Conservation (phyloP, 2,329 filamentous ascomycete genomes). For the Penicillium sp. region DNA sequence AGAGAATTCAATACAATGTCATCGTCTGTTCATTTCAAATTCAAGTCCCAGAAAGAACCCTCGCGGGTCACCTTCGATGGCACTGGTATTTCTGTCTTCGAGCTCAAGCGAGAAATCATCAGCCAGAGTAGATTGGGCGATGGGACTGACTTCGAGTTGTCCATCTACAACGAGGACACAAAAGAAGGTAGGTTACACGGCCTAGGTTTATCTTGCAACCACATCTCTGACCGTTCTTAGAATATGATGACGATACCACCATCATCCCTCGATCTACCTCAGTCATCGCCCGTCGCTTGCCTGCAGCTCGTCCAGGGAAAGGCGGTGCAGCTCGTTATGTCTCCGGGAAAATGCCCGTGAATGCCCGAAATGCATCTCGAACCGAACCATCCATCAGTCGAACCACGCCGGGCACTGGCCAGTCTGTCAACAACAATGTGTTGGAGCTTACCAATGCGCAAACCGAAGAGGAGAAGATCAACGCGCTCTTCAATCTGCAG, state of each 20-base stretch:
- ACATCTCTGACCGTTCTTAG: constrained; percentile 51
- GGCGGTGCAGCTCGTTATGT: constrained; percentile 94
- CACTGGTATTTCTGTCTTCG: constrained; percentile 96
- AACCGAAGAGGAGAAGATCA: constrained; percentile 92
- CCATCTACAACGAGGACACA: constrained; percentile 89
- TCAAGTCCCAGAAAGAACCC: constrained; percentile 97
- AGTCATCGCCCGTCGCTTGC: constrained; percentile 83
- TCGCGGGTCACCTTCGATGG: constrained; percentile 95
- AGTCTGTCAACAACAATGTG: constrained; percentile 56
- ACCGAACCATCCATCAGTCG: constrained; percentile 55
- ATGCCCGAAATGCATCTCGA: constrained; percentile 76
- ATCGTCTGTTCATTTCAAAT: constrained; percentile 99
- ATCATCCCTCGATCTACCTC: constrained; percentile 94
- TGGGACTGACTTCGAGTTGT: constrained; percentile 92
- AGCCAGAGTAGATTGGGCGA: constrained; percentile 89
- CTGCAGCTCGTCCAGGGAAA: constrained; percentile 79
- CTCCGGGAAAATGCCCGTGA: constrained; percentile 89
- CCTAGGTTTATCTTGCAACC: neutral
- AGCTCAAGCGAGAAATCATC: constrained; percentile 98
- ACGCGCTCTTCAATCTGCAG: constrained; percentile 86
- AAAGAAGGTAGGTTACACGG: constrained; percentile 70
- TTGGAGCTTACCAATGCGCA: constrained; percentile 73
- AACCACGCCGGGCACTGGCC: constrained; percentile 33
- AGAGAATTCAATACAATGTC: constrained; percentile 66
- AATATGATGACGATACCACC: constrained; percentile 97